A percentile compares a stretch with the other conserved stretches of the same genome.
phyloP scores from a whole-genome alignment of 176 grass and related monocot species.

The Juncus inflexus region DNA sequence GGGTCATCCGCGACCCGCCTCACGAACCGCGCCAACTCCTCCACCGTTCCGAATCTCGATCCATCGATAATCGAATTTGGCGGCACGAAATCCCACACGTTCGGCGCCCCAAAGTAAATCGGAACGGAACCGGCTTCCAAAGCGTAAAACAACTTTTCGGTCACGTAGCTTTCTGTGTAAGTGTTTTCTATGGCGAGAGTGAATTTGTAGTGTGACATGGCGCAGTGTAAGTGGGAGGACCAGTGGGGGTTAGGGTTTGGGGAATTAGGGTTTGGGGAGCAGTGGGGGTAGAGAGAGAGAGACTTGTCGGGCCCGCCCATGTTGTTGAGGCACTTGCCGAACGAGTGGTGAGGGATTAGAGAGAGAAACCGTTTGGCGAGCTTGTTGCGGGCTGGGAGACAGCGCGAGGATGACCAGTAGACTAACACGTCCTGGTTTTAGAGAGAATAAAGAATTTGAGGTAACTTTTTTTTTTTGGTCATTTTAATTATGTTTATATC shows the following conservation, averaged over 20 bases:
- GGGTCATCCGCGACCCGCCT: constrained; percentile 68
- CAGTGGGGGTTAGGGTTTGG: constrained; percentile 38
- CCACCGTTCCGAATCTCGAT: constrained; percentile 67
- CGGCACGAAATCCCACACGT: constrained; percentile 83
- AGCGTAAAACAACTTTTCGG: constrained; percentile 86
- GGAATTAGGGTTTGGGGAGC: constrained; percentile 33
- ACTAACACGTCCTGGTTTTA: constrained; percentile 65
- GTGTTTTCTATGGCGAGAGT: constrained; percentile 96
- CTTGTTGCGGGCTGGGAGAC: constrained; percentile 58
- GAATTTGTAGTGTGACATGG: constrained; percentile 97
- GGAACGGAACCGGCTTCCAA: constrained; percentile 81
- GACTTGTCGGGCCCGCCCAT: constrained; percentile 68
- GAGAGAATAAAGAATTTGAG: constrained; percentile 1
- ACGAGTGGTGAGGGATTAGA: constrained; percentile 69
- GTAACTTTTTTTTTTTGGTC: neutral
- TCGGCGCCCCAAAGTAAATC: constrained; percentile 85
- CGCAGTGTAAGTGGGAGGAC: constrained; percentile 85
- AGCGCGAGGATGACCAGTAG: constrained; percentile 97
- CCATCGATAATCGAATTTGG: constrained; percentile 83
- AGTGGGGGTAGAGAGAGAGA: constrained; percentile 66
- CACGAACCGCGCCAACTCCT: constrained; percentile 66
- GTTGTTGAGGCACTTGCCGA: constrained; percentile 88
- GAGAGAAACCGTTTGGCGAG: constrained; percentile 62
- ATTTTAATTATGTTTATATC: neutral
- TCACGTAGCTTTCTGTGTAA: constrained; percentile 78